A percentile compares a stretch with the other conserved stretches of the same genome.
phyloP scores from a whole-genome alignment of 225 moss, liverwort and hornwort genomes.

The Polytrichum formosum region DNA sequence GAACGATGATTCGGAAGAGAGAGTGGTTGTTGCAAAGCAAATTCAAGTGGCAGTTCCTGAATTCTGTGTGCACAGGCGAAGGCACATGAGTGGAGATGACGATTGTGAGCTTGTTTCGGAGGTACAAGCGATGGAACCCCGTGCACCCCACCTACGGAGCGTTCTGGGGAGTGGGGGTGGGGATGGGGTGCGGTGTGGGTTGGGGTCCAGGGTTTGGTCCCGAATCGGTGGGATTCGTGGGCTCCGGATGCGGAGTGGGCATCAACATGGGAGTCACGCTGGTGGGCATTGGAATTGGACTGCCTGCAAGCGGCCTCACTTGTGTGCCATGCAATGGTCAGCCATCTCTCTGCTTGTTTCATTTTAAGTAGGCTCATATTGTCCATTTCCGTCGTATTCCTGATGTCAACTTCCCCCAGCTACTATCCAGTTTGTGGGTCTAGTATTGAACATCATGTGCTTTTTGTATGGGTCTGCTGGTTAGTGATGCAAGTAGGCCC shows the following conservation, averaged over 20 bases:
- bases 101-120: conserved; percentile 55
- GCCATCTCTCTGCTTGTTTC: not conserved
- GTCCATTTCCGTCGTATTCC: not conserved
- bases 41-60: no score
- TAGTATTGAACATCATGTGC: not conserved
- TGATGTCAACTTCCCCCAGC: not conserved
- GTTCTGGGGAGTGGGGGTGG: conserved; percentile 82
- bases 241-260: conserved; percentile 81
- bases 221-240: conserved; percentile 80
- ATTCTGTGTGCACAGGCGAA: no score
- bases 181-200: conserved; percentile 83
- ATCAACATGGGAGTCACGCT: conserved; percentile 74
- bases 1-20: no score
- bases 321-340: conserved; percentile 58
- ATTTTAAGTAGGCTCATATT: not conserved
- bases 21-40: no score
- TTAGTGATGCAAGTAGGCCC: not conserved
- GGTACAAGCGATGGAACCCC: conserved; percentile 88
- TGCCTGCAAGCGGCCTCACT: conserved; percentile 70
- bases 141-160: conserved; percentile 93
- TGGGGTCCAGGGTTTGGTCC: conserved; percentile 96
- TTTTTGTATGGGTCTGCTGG: not conserved
- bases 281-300: conserved; percentile 72
- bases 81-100: conserved; percentile 36
- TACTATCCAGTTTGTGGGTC: not conserved